phyloP scores from a whole-genome alignment of 768 basidiomycete species.

The Tylopilus sp. region DNA sequence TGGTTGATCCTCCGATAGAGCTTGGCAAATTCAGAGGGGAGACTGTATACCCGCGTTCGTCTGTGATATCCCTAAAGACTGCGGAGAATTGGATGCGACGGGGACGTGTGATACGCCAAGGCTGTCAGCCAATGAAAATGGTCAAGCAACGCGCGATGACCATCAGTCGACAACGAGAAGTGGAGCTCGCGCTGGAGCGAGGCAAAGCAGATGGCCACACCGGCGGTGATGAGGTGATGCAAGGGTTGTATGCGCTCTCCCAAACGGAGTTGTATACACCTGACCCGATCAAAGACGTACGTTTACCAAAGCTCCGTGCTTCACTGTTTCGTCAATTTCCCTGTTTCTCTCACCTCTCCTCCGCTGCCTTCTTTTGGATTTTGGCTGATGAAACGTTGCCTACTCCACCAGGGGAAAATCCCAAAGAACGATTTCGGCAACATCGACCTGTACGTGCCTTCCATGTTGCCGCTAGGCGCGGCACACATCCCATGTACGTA shows the following conservation, averaged over 20 bases:
- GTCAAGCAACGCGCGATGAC: conserved; percentile 85
- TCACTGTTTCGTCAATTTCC: neutral
- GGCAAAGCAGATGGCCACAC: conserved; percentile 35
- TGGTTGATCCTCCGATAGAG: conserved; percentile 76
- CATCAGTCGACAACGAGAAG: conserved; percentile 69
- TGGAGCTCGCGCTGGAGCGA: conserved; percentile 52
- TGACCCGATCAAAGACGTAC: conserved; percentile 78
- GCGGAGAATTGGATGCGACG: conserved; percentile 94
- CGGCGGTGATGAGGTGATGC: conserved; percentile 56
- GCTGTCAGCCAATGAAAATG: conserved; percentile 85
- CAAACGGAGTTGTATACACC: conserved; percentile 86
- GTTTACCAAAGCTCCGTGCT: conserved; percentile 54
- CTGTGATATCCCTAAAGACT: conserved; percentile 83
- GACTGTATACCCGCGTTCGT: conserved; percentile 81
- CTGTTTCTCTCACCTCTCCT: neutral
- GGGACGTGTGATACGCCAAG: conserved; percentile 68
- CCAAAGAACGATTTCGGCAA: conserved; percentile 97
- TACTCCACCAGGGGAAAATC: conserved; percentile 67
- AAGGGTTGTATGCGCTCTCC: conserved; percentile 78
- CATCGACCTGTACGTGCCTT: conserved; percentile 91
- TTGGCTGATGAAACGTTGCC: conserved; percentile 4
- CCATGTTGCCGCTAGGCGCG: conserved; percentile 89
- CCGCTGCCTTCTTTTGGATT: neutral
- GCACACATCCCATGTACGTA: conserved; percentile 87
- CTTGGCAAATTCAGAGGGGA: conserved; percentile 92